Base-by-base conservation (phyloP, 768 basidiomycete species). In the Psilocybe tampanensis region DNA sequence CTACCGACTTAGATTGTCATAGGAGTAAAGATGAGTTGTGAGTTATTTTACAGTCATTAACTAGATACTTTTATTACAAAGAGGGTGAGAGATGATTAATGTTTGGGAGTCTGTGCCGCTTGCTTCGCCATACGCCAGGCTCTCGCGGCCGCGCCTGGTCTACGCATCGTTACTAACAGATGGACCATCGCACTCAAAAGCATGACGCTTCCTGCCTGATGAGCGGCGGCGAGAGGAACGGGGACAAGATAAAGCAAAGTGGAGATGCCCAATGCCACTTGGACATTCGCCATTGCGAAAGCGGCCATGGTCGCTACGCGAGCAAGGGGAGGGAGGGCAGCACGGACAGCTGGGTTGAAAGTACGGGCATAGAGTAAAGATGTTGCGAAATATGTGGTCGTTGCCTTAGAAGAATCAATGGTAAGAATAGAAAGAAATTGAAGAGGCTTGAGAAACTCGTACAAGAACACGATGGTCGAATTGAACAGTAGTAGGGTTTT, bases 401-500 rank as follows among this genome's bases (percentile, higher is more conserved):
- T 89, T 2, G 94, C 95, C 92, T 96, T 55, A 39, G 13, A 39
- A 39, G 18, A 21, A 59, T 48, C 45, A 55, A 26, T 43, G 24
- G 33, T 47, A 22, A 44, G 41, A 29, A 15, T 7, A 8, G 12
- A 9, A 15, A 12, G 23, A 41, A 18, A 29, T 21, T 22, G 9
- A 21, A 5, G 4, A 41, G 15, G 13, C 11, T 24, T 23, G 33
- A 5, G 29, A n/a, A 15, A 17, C 22, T 79, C 92, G 72, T 66
- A 91, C 95, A 49, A 99, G 83, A 47, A 95, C 76, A 19, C 97
- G 89, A 72, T 99, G 97, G 68, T 99, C 86, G 66, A 98, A 98
- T 69, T 99, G 97, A 8, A 95, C 95, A 0, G 96, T 97, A 8
- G 92, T 95, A 8, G 97, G 97, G 67, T 99, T 99, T 75, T 99